These are phyloP conservation scores for Populus nigra DNA, from an alignment of 345 rosid species.

Conservation along the genomic window DNA sequence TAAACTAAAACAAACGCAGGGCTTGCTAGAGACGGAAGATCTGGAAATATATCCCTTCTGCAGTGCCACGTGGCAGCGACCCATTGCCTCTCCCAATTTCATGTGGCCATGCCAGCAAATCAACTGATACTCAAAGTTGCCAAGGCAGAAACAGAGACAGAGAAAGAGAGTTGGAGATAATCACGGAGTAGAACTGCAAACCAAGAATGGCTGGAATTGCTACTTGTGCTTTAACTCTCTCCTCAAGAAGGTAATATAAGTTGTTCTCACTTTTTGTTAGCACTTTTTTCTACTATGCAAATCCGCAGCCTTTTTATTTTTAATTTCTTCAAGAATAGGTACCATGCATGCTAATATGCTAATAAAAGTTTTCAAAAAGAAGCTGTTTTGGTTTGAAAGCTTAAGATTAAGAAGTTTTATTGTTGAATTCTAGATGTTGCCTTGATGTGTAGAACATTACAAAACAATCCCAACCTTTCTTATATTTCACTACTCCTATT, in stretches of 20 bases:
- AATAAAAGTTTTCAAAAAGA: background rate
- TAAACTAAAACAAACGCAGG: background rate
- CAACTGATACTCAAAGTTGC: background rate
- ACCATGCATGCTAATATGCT: too few relatives aligned
- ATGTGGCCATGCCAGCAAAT: conserved; percentile 20
- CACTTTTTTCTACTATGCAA: background rate
- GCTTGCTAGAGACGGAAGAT: too few relatives aligned
- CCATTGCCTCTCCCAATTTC: conserved; percentile 59
- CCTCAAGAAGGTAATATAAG: conserved; percentile 48
- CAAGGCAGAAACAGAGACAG: background rate
- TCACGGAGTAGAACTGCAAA: background rate
- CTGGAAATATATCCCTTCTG: conserved; percentile 18
- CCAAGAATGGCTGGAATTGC: conserved; percentile 55
- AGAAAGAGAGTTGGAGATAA: background rate
- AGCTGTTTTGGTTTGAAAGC: too few relatives aligned
- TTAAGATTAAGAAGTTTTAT: too few relatives aligned
- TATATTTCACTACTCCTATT: too few relatives aligned
- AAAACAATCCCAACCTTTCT: too few relatives aligned
- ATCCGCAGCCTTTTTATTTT: background rate
- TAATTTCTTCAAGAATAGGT: too few relatives aligned
- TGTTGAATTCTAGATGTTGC: too few relatives aligned
- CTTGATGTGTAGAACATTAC: too few relatives aligned
- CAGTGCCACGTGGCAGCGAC: conserved; percentile 52
- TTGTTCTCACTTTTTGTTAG: background rate
- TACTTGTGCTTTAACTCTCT: conserved; percentile 45